Evolutionary conservation across 1,284 basidiomycete genomes (phyloP), one percentile per base, ranked within the genome.

Genomic region (Irpex lacteus): DNA sequence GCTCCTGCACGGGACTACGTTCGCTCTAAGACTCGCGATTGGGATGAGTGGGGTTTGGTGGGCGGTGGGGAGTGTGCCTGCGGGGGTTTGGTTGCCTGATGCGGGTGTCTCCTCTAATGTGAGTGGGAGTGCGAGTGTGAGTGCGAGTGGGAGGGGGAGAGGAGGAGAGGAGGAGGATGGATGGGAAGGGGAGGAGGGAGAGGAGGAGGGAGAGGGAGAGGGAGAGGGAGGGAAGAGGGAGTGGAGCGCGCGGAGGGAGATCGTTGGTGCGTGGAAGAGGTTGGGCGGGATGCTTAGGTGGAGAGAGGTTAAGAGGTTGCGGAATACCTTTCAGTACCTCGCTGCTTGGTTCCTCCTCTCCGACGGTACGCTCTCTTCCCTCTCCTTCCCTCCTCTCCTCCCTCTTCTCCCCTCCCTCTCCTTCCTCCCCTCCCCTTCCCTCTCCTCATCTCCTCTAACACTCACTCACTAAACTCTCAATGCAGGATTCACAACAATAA

Each of bases 321-420:
- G 83, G 40, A 90, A 94, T 71, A 93, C 95, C 0, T 98, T 96
- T 79, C 82, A 84, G 64, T 96, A 94, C 71, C 87, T 97, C 49
- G 83, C 89, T 3, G 92, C 95, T 0, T 97, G 95, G 94, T 95
- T 97, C 73, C 82, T 97, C 11, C 84, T 98, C 36, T 94, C 92
- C 0, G 95, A 97, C 72, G 93, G 93, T 92, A 60, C 60, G 84
- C 73, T 11, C 3, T 26, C 21, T 3, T 6, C n/a, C 32, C 4
- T 26, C 36, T 36, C 49, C 44, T 37, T n/a, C n/a, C 40, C 59
- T n/a, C n/a, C n/a, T n/a, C n/a, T n/a, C 21, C 26, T 21, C 26
- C 49, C n/a, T 44, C 38, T 9, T n/a, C n/a, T 44, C 15, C 1
- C 2, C 38, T 44, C 9, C n/a, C 73, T 11, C 3, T 26, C 21